These are phyloP conservation scores for Psophocarpus tetragonolobus DNA, from an alignment of 306 rosid genomes.

Conservation along the genomic window DNA sequence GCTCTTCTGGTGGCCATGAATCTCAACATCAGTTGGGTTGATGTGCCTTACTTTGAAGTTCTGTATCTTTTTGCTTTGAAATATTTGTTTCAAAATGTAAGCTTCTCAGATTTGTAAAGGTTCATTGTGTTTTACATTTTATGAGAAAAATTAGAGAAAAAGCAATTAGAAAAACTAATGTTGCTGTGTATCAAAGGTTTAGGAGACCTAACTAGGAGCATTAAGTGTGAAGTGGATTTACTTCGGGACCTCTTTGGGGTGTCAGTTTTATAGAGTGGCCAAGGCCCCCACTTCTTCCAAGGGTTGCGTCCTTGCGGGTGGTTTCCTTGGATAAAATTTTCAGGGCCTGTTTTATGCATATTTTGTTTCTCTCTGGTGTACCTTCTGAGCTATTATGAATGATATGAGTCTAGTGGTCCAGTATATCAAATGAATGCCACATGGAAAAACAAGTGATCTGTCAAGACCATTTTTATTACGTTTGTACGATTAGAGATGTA, in stretches of 20 bases:
- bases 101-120: not conserved
- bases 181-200: too few relatives aligned
- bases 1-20: constrained; percentile 30
- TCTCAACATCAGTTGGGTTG: constrained; percentile 11
- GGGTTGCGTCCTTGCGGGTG: too few relatives aligned
- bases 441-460: not conserved
- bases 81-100: not conserved
- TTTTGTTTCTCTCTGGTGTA: not conserved
- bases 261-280: too few relatives aligned
- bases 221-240: too few relatives aligned
- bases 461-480: not conserved
- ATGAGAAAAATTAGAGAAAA: too few relatives aligned
- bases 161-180: not conserved
- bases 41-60: not conserved
- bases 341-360: too few relatives aligned
- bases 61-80: not conserved
- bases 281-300: too few relatives aligned
- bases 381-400: not conserved
- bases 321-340: too few relatives aligned
- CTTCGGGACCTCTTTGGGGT: too few relatives aligned
- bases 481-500: not conserved
- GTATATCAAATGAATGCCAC: not conserved
- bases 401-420: not conserved
- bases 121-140: not conserved
- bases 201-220: too few relatives aligned